Conservation (phyloP, 352 stramenopile genomes). For the Saprolegnia parasitica region DNA sequence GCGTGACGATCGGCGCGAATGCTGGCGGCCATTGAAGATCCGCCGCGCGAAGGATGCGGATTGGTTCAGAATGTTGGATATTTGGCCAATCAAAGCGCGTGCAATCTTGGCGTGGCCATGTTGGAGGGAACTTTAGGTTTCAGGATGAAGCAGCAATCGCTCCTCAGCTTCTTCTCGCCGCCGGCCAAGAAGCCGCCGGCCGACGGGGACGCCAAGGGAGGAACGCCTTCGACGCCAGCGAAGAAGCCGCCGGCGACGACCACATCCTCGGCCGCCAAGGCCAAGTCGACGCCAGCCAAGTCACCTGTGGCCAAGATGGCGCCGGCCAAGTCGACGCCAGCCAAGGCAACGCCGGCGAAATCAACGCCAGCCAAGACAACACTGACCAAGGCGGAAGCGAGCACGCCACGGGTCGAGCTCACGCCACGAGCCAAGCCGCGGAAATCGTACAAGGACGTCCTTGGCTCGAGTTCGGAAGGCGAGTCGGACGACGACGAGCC, state of each 20-base stretch:
- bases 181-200: constrained; percentile 37
- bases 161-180: constrained; percentile 84
- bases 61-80: neutral
- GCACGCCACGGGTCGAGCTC: neutral
- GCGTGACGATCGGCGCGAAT: no score
- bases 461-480: constrained; percentile 65
- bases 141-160: constrained; percentile 62
- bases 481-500: constrained; percentile 56
- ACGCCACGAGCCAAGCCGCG: constrained; percentile 26
- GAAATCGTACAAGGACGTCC: constrained; percentile 68
- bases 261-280: neutral
- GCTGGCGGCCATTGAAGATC: neutral
- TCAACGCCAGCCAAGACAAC: neutral
- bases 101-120: neutral
- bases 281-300: neutral
- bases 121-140: constrained; percentile 21
- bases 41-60: neutral
- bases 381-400: neutral
- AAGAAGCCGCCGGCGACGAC: neutral
- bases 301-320: neutral
- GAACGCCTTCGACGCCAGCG: constrained; percentile 9
- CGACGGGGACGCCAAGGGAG: constrained; percentile 7
- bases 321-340: neutral
- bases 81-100: constrained; percentile 5
- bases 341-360: neutral